A percentile compares a stretch with the other conserved stretches of the same genome.
phyloP scores from a whole-genome alignment of 106 monocot species.

The Dendrobium catenatum region DNA sequence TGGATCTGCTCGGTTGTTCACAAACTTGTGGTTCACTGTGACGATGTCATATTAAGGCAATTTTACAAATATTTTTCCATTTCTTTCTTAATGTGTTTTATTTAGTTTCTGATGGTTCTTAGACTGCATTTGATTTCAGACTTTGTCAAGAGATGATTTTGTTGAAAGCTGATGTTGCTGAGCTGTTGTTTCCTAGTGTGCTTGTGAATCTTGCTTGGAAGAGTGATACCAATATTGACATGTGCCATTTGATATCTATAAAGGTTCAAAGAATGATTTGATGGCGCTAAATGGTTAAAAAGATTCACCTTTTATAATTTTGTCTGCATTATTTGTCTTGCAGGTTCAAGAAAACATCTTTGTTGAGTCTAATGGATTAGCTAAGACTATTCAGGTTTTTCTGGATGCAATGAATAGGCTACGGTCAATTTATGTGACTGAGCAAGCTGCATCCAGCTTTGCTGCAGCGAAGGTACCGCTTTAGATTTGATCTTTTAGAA shows the following conservation, averaged over 20 bases:
- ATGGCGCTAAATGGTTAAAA: not conserved
- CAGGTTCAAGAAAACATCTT: constrained; percentile 77
- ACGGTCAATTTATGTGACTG: constrained; percentile 47
- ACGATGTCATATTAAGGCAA: constrained; percentile 74
- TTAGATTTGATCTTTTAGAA: not conserved
- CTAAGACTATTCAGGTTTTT: constrained; percentile 64
- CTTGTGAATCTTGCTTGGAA: constrained; percentile 54
- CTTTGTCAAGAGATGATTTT: constrained; percentile 72
- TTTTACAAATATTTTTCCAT: not conserved
- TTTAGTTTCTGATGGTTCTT: not conserved
- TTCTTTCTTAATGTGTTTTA: not conserved
- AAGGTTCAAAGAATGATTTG: constrained; percentile 33
- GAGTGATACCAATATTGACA: constrained; percentile 21
- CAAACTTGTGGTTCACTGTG: constrained; percentile 42
- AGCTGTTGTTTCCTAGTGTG: constrained; percentile 68
- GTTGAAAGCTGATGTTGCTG: constrained; percentile 70
- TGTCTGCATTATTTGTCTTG: constrained; percentile 7
- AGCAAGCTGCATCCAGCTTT: constrained; percentile 28
- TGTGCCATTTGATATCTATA: constrained; percentile 61
- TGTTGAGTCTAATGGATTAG: constrained; percentile 41
- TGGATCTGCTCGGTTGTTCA: constrained; percentile 86
- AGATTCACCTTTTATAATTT: not conserved
- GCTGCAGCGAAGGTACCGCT: constrained; percentile 36
- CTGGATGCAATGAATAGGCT: constrained; percentile 63
- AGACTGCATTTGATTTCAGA: constrained; percentile 26